A percentile compares a stretch with the other conserved stretches of the same genome.
Conservation (phyloP, 257 asterid genomes). For the Gardenia jasminoides region DNA sequence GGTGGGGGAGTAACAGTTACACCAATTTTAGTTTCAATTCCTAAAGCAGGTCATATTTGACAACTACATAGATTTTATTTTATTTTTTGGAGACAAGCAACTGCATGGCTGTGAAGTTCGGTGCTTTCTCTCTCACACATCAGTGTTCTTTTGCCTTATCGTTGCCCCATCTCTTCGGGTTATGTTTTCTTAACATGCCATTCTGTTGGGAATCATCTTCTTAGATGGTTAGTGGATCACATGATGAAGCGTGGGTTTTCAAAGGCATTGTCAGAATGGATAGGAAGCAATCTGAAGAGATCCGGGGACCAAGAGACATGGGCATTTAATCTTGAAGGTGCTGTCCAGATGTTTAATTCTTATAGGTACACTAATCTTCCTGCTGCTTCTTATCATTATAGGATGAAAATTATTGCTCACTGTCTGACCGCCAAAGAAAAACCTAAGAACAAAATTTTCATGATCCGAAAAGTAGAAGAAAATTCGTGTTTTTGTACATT, state of each 20-base stretch:
- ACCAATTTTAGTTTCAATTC: not conserved
- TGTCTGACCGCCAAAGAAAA: not conserved
- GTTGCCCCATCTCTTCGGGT: not conserved
- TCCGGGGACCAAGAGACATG: slow-evolving; percentile 65
- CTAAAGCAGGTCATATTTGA: not conserved
- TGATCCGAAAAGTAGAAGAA: not conserved
- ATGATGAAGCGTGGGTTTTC: slow-evolving; percentile 83
- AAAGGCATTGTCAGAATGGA: slow-evolving; percentile 79
- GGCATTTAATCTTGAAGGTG: slow-evolving; percentile 90
- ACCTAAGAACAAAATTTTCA: not conserved
- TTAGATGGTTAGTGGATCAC: slow-evolving; percentile 94
- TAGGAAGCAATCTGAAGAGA: slow-evolving; percentile 88
- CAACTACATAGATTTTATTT: not conserved
- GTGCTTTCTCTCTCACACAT: not conserved
- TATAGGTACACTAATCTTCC: slow-evolving; percentile 53
- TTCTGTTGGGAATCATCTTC: not conserved
- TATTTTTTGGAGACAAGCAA: not conserved
- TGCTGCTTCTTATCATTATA: not conserved
- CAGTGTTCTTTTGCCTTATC: not conserved
- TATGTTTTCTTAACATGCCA: not conserved
- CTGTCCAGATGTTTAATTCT: slow-evolving; percentile 81
- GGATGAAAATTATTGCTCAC: not conserved
- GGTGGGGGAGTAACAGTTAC: too few relatives aligned
- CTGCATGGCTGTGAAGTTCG: not conserved
- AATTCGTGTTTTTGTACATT: not conserved